Evolutionary conservation across 2,329 filamentous ascomycete species (phyloP).

Genomic region (Verticillium nubilum): DNA sequence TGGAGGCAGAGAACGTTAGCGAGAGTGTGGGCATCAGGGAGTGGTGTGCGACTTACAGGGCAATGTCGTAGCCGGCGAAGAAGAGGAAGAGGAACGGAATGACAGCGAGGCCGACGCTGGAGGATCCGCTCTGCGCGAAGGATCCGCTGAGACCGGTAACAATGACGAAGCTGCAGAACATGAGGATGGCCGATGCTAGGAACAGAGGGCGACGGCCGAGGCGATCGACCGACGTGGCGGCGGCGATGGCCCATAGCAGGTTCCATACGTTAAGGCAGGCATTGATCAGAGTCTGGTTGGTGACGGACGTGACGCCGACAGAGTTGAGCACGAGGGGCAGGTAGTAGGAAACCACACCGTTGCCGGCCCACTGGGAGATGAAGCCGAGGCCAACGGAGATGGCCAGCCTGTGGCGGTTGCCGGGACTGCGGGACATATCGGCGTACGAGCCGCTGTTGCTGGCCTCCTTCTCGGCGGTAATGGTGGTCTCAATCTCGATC

Average conservation of each 20-base stretch:
- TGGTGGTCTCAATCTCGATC: slow-evolving; percentile 54
- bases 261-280: slow-evolving; percentile 40
- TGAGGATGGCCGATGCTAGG: background rate
- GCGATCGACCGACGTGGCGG: slow-evolving; percentile 45
- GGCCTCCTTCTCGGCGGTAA: slow-evolving; percentile 43
- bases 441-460: slow-evolving; percentile 42
- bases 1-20: background rate
- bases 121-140: slow-evolving; percentile 43
- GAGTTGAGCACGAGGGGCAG: slow-evolving; percentile 29
- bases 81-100: slow-evolving; percentile 35
- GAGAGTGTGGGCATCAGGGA: background rate
- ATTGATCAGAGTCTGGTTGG: slow-evolving; percentile 37
- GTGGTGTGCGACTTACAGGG: slow-evolving; percentile 33
- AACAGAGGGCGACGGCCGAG: slow-evolving; percentile 50
- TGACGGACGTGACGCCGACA: slow-evolving; percentile 48
- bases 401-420: slow-evolving; percentile 49
- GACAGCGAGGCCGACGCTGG: slow-evolving; percentile 41
- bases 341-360: slow-evolving; percentile 56
- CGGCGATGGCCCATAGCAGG: slow-evolving; percentile 44
- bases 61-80: slow-evolving; percentile 44
- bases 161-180: slow-evolving; percentile 43
- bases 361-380: slow-evolving; percentile 56
- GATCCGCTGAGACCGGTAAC: slow-evolving; percentile 36
- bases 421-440: slow-evolving; percentile 49
- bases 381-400: slow-evolving; percentile 50